Base-by-base conservation (phyloP, 208 protist species). In the Crithidia sp. region DNA sequence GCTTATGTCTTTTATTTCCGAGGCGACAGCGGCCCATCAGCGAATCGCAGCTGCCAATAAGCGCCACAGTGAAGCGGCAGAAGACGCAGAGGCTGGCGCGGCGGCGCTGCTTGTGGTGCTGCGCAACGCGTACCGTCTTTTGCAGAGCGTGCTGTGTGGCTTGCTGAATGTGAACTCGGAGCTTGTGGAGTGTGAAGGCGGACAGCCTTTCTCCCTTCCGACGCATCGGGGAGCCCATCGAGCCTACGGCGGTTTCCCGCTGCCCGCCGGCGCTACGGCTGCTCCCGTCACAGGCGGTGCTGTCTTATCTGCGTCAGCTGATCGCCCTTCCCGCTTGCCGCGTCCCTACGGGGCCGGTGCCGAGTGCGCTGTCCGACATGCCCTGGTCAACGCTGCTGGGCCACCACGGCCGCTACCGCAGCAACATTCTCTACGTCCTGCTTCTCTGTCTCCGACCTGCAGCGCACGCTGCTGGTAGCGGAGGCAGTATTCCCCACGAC, bases 121-220 rank as follows among this genome's bases (percentile, higher is more conserved):
- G 7, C 83, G 90, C 13, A 89, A 95, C 69, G 63, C 64, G 2
- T 82, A 82, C 14, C 81, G 90, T 19, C 61, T 93, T 12, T 64
- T 95, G 63, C 84, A 91, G 52, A 85, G 81, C 43, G 71, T 83
- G 49, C 60, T 95, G 40, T 88, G 71, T 60, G 79, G 86, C 7
- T 56, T 86, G 40, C 70, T 89, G n/a, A 49, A 49, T 28, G 14
- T 73, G 43, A 9, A 67, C 28, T 7, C 65, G n/a, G 36, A 13
- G 4, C 44, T 37, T 13, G 13, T 14, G 28, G 56, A 50, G 37
- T 41, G 47, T 17, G 14, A 7, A 17, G 17, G 9, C 5, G 36
- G 40, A 16, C 57, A 39, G 4, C n/a, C 60, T 7, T 55, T 63
- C 37, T 17, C 19, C 45, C 61, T 73, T 10, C 74, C 66, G 16